Evolutionary conservation across 805 yeast species (phyloP), one percentile per base, ranked within the genome.

Genomic region (Candida taoyuanica): DNA sequence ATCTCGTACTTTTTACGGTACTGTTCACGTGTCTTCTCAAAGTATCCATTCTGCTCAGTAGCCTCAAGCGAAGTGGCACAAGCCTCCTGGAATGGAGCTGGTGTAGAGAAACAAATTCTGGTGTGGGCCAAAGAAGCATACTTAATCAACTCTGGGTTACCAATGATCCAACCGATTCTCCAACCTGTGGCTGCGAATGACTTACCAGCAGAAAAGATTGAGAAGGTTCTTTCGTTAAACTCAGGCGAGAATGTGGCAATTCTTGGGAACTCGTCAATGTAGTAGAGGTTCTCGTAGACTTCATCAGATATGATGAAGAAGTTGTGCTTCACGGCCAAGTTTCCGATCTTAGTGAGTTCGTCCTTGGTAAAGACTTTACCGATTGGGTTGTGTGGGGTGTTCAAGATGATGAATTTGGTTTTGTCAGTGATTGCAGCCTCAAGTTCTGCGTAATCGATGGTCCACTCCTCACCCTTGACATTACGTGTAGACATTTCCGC

Each of bases 131-230:
- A 74, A 6, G 87, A 72, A 5, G 81, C 95, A 56, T 85, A 86
- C 48, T 82, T 78, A 52, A 93, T 70, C 48, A 89, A 68, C 21
- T 83, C 85, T n/a, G 84, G 71, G 37, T 85, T 81, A 6, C 96
- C 98, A 45, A 89, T 80, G 27, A 91, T 73, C 94, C 95, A 93
- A 38, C 98, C 98, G 37, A 93, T 76, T 69, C 98, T 81, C 97
- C 98, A 93, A 37, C 98, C 98, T 11, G 98, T 93, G 31, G 96
- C 96, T n/a, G 96, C 95, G 67, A 93, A 93, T 0, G 96, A 79
- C 63, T 93, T 93, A 47, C 98, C 98, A 6, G 97, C 98, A 20
- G 96, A 86, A 1, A 98, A 98, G 17, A 93, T 94, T 3, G 97
- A 81, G 39, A 93, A 65, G 0, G 97, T 86, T 54, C 88, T 68